Evolutionary conservation across 164 flowering plant species (phyloP), one percentile per base, ranked within the genome.

Genomic region (Macadamia integrifolia): DNA sequence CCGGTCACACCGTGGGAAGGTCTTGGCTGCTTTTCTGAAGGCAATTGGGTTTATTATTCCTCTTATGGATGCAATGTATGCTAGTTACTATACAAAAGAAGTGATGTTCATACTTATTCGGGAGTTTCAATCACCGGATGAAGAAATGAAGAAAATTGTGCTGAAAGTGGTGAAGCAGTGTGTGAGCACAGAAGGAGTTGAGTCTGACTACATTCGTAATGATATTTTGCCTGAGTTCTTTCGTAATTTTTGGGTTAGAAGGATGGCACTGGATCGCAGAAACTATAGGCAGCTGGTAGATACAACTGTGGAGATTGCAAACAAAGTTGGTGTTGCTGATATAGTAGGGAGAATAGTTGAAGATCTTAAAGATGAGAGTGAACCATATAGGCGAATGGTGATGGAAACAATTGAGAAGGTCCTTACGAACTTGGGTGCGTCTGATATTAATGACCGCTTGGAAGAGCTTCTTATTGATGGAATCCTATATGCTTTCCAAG

Each of bases 341-440:
- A 95, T 95, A 58, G 94, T 91, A 0, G 98, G 97, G 11, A 84
- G 98, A 76, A 79, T 95, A 60, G 99, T 92, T 35, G 99, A 92
- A 79, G 99, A 95, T 79, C 89, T 95, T 30, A 95, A 95, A 75
- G 99, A 95, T 78, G 99, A 92, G 83, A 92, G 99, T 78, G 99
- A 95, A 73, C 99, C 98, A 2, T 95, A 95, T 69, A 77, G 99
- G 66, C 77, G 99, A 49, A 95, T 95, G 98, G 98, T 95, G n/a
- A 92, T 95, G 99, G 98, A 95, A 77, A 95, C 99, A 0, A 92
- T 95, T 64, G 99, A 90, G 77, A 95, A 95, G 79, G 99, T 95
- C 67, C 97, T 92, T 23, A 76, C 90, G 0, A 92, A 95, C 70
- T 74, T 95, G 84, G 99, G 98, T 62, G 91, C 99, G 50, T 89